Evolutionary conservation across 768 basidiomycete genomes (phyloP).

Genomic region (Gymnopilus dilepis): DNA sequence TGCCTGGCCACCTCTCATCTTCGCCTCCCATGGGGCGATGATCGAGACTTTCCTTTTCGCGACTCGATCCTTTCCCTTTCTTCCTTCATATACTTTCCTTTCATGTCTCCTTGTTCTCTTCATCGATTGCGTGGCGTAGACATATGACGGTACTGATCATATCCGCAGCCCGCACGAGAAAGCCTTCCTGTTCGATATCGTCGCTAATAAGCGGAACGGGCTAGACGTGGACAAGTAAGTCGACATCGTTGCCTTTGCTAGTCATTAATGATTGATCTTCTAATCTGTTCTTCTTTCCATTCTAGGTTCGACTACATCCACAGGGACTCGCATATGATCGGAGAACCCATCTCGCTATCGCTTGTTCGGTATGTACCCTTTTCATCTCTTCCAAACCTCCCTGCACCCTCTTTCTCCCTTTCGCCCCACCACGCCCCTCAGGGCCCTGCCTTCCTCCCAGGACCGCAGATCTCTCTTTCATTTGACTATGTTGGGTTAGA

Average conservation of each 20-base stretch:
- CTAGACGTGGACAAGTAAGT: slow-evolving; percentile 85
- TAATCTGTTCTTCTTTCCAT: slow-evolving; percentile 28
- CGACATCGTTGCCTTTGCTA: not conserved
- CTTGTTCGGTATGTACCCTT: slow-evolving; percentile 45
- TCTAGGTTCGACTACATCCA: slow-evolving; percentile 82
- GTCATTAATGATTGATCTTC: not conserved
- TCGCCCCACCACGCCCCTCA: too few relatives aligned
- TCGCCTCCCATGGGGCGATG: not conserved
- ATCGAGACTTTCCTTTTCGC: too few relatives aligned
- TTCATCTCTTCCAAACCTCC: not conserved
- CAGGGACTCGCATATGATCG: slow-evolving; percentile 75
- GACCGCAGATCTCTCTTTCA: too few relatives aligned
- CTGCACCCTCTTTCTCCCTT: not conserved
- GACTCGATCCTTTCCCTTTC: too few relatives aligned
- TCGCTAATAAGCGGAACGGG: slow-evolving; percentile 81
- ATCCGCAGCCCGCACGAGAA: slow-evolving; percentile 55
- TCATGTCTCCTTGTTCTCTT: too few relatives aligned
- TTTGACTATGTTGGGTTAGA: too few relatives aligned
- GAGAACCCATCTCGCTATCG: slow-evolving; percentile 61
- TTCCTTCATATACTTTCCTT: too few relatives aligned
- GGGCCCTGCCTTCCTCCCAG: too few relatives aligned
- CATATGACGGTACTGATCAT: not conserved
- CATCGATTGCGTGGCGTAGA: not conserved
- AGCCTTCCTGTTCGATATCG: slow-evolving; percentile 81
- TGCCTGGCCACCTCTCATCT: not conserved